Conservation (phyloP, 2,329 filamentous ascomycete genomes). For the Penicillium sp. region DNA sequence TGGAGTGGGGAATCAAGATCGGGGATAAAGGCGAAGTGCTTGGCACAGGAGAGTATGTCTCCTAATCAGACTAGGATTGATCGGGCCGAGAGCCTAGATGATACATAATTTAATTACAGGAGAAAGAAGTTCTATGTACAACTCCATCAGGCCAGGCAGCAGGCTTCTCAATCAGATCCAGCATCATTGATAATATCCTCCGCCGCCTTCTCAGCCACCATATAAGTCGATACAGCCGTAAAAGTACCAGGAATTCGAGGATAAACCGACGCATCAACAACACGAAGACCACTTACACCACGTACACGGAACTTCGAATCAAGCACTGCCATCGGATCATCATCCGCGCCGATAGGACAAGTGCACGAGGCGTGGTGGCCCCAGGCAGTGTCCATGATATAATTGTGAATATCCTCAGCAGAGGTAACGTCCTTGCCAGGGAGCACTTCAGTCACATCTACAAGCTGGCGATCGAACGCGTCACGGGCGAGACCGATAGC, state of each 20-base stretch:
- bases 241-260: conserved; percentile 63
- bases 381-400: conserved; percentile 58
- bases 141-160: no score
- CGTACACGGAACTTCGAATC: conserved; percentile 64
- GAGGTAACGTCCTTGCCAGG: conserved; percentile 50
- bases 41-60: neutral
- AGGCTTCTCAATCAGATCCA: neutral
- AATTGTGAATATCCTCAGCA: conserved; percentile 55
- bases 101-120: neutral
- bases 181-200: conserved; percentile 56
- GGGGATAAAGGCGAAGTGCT: neutral
- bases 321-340: conserved; percentile 62
- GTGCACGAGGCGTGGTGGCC: conserved; percentile 65
- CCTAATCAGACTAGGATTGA: no score
- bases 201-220: conserved; percentile 67
- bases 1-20: neutral
- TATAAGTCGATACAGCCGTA: conserved; percentile 59
- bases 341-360: conserved; percentile 60
- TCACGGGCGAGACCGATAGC: conserved; percentile 54
- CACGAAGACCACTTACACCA: conserved; percentile 61
- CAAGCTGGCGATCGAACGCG: conserved; percentile 50
- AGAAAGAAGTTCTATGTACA: neutral
- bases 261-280: conserved; percentile 67
- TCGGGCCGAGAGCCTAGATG: no score
- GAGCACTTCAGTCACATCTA: conserved; percentile 51